Conservation (phyloP, 1,284 basidiomycete species). For the Malassezia brasiliensis region DNA sequence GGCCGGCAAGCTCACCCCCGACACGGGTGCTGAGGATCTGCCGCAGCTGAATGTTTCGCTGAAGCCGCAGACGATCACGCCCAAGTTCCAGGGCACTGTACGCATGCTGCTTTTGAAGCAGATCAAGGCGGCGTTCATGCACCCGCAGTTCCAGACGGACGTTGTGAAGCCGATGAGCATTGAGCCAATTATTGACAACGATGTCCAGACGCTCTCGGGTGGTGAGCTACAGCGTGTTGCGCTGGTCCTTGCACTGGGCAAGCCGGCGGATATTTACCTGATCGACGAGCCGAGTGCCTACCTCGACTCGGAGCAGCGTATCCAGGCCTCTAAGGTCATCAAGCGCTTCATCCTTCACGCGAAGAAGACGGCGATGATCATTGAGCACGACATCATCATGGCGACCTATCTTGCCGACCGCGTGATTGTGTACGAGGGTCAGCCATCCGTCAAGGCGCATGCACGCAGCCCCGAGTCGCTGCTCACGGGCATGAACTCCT, state of each 20-base stretch:
- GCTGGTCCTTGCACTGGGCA: constrained; percentile 44
- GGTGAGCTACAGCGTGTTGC: constrained; percentile 48
- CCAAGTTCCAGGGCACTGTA: constrained; percentile 48
- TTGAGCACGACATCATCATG: constrained; percentile 49
- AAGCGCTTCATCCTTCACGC: constrained; percentile 49
- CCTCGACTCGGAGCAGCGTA: constrained; percentile 48
- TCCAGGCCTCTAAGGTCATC: constrained; percentile 45
- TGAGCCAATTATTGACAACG: constrained; percentile 47
- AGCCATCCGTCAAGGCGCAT: constrained; percentile 41
- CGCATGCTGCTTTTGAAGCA: constrained; percentile 48
- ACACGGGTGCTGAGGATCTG: constrained; percentile 36
- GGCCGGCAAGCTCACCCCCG: constrained; percentile 45
- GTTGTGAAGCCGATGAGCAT: constrained; percentile 48
- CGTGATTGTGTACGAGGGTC: constrained; percentile 46
- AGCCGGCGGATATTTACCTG: constrained; percentile 47
- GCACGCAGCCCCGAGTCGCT: constrained; percentile 42
- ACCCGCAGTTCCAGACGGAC: constrained; percentile 49
- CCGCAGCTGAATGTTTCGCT: constrained; percentile 46
- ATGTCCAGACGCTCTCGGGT: constrained; percentile 47
- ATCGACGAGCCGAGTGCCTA: constrained; percentile 48
- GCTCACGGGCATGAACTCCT: constrained; percentile 47
- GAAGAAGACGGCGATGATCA: constrained; percentile 48
- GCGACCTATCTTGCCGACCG: constrained; percentile 45
- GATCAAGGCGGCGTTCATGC: constrained; percentile 48
- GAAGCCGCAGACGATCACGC: constrained; percentile 48